Conservation (phyloP, 352 stramenopile species). For the Phytophthora idaei region DNA sequence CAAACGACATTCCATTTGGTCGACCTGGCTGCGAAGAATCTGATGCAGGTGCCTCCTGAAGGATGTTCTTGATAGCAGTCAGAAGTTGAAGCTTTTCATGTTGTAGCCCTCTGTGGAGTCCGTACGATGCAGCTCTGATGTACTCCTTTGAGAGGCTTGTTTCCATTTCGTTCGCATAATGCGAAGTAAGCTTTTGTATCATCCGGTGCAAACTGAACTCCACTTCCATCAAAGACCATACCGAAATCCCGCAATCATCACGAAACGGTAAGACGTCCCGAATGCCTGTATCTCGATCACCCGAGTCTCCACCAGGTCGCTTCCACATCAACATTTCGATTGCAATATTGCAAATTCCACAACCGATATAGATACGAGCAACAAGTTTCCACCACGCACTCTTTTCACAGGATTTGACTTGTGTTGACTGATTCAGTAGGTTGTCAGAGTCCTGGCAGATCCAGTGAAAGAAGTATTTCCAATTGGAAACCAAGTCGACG, state of each 20-base stretch:
- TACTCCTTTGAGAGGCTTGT: conserved; percentile 47
- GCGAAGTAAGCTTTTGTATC: conserved; percentile 42
- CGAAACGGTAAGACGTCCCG: not conserved
- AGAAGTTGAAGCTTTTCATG: conserved; percentile 28
- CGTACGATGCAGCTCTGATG: conserved; percentile 32
- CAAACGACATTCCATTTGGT: conserved; percentile 42
- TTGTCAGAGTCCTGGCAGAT: conserved; percentile 45
- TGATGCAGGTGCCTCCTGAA: conserved; percentile 8
- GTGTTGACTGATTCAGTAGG: conserved; percentile 22
- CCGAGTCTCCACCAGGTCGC: not conserved
- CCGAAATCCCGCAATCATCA: conserved; percentile 25
- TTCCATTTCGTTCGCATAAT: conserved; percentile 33
- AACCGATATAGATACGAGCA: conserved; percentile 53
- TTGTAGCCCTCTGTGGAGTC: conserved; percentile 48
- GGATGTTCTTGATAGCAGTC: conserved; percentile 17
- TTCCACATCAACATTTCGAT: conserved; percentile 41
- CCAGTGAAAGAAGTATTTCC: conserved; percentile 65
- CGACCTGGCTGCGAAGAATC: not conserved
- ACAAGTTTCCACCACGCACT: conserved; percentile 49
- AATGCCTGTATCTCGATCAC: not conserved
- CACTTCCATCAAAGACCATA: conserved; percentile 63
- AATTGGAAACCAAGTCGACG: conserved; percentile 50
- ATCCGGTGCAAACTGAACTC: conserved; percentile 62
- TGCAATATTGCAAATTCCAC: conserved; percentile 50
- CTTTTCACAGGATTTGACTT: conserved; percentile 19